Percentiles rank a stretch among this genome's conserved stretches.
These are phyloP conservation scores for Kodamaea anthophila DNA, from an alignment of 1,139 yeast species.

Conservation along the genomic window DNA sequence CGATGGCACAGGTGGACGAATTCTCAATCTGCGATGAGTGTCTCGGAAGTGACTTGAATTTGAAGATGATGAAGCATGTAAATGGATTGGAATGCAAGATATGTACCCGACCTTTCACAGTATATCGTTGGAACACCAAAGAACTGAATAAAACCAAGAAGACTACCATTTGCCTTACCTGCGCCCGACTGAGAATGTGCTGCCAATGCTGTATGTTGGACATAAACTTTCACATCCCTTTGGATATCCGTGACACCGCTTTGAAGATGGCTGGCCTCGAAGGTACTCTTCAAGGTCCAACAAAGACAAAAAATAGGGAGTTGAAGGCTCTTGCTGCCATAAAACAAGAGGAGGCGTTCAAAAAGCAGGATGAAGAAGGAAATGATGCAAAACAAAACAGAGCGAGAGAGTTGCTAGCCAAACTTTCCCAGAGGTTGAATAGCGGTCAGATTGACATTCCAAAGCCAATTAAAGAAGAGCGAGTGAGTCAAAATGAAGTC, in stretches of 20 bases:
- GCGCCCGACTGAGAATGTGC: slow-evolving; percentile 73
- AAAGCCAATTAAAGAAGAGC: slow-evolving; percentile 9
- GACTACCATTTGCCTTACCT: slow-evolving; percentile 65
- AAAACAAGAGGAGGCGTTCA: slow-evolving; percentile 22
- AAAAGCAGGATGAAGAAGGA: slow-evolving; percentile 13
- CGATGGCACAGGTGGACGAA: slow-evolving; percentile 8
- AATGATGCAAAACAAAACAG: slow-evolving; percentile 16
- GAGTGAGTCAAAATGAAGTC: slow-evolving; percentile 35
- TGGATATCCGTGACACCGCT: slow-evolving; percentile 76
- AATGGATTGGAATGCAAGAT: slow-evolving; percentile 72
- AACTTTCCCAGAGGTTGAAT: slow-evolving; percentile 35
- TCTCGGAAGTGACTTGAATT: slow-evolving; percentile 56
- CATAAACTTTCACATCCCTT: slow-evolving; percentile 69
- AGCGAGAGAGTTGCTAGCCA: slow-evolving; percentile 30
- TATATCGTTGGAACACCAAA: slow-evolving; percentile 59
- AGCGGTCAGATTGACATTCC: slow-evolving; percentile 9
- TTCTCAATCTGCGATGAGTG: slow-evolving; percentile 61
- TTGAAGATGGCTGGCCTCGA: slow-evolving; percentile 64
- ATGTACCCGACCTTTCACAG: slow-evolving; percentile 81
- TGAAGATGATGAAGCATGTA: slow-evolving; percentile 68
- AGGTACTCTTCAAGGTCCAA: slow-evolving; percentile 13
- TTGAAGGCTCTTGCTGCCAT: slow-evolving; percentile 40
- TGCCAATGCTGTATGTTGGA: slow-evolving; percentile 89
- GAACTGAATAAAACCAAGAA: slow-evolving; percentile 33
- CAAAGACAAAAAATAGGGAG: slow-evolving; percentile 25